These are phyloP conservation scores for Cryphonectria carpinicola DNA, from an alignment of 2,329 filamentous ascomycete species.

Conservation along the genomic window DNA sequence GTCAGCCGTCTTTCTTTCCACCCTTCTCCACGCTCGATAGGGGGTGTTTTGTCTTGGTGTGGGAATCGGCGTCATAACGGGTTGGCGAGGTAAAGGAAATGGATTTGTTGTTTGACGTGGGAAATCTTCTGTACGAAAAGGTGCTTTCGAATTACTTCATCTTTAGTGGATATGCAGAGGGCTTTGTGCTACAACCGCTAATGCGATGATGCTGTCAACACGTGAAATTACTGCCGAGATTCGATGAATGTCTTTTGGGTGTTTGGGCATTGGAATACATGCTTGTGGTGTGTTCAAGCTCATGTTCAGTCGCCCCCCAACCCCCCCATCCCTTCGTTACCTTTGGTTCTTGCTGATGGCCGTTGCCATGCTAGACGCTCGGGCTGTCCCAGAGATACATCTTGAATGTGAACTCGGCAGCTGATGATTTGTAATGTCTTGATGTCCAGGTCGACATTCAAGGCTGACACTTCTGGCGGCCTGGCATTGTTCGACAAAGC, in stretches of 20 bases:
- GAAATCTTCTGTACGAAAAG: conserved; percentile 10
- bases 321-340: neutral
- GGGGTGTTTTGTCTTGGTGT: neutral
- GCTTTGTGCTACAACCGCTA: neutral
- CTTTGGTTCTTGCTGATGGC: neutral
- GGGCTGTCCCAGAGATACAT: neutral
- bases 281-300: neutral
- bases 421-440: neutral
- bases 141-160: neutral
- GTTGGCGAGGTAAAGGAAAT: conserved; percentile 11
- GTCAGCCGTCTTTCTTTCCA: neutral
- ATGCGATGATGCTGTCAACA: neutral
- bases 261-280: neutral
- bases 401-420: neutral
- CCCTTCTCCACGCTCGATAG: neutral
- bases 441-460: neutral
- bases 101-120: conserved; percentile 7
- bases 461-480: neutral
- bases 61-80: conserved; percentile 16
- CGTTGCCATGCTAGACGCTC: neutral
- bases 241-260: neutral
- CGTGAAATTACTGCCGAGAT: neutral
- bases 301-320: neutral
- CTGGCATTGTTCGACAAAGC: neutral
- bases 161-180: conserved; percentile 2